These are phyloP conservation scores for Eucalyptus dawsonii DNA, from an alignment of 345 rosid genomes.

Conservation along the genomic window DNA sequence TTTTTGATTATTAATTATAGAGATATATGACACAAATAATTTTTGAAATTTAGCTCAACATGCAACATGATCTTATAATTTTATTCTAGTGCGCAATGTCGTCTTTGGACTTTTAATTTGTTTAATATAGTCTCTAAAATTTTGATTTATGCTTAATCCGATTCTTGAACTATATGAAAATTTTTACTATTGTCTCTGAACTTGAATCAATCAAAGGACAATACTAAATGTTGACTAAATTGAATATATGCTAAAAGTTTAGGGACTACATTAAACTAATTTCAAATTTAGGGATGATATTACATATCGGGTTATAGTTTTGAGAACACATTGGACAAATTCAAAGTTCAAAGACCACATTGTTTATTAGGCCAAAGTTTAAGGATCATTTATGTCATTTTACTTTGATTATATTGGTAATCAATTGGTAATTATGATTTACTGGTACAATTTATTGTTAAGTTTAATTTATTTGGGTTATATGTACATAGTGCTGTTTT, in stretches of 20 bases:
- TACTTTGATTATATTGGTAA: neutral
- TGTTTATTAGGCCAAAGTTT: no score
- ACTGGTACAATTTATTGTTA: neutral
- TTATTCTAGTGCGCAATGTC: no score
- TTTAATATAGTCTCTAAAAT: no score
- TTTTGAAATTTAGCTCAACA: neutral
- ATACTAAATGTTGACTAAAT: no score
- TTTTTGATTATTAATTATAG: neutral
- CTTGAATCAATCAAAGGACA: neutral
- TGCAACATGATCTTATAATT: neutral
- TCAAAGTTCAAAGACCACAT: fast-evolving
- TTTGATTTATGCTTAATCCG: no score
- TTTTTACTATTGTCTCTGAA: neutral
- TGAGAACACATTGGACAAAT: neutral
- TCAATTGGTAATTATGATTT: neutral
- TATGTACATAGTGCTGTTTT: neutral
- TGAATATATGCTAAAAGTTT: neutral
- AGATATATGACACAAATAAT: neutral
- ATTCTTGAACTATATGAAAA: neutral
- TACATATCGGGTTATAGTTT: neutral
- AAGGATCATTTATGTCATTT: no score
- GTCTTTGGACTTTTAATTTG: neutral
- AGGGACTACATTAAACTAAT: no score
- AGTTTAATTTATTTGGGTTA: neutral
- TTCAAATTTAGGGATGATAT: neutral